Base-by-base conservation (phyloP, 805 yeast genomes). In the Lipomyces chichibuensis region DNA sequence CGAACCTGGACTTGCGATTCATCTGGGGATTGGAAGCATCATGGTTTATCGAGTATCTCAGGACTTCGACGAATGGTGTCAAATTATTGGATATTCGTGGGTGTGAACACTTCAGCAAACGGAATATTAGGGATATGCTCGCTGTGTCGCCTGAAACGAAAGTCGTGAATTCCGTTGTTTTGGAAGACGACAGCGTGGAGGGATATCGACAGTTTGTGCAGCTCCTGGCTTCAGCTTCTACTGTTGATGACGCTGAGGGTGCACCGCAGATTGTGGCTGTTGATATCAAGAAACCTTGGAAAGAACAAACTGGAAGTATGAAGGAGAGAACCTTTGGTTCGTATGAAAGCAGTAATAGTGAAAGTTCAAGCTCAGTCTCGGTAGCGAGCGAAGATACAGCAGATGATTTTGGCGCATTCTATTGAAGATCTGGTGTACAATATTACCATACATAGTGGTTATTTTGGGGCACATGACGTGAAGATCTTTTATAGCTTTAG, bases 101-200 rank as follows among this genome's bases (percentile, higher is more conserved):
- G 17, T 62, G 65, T 49, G 65, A 62, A 27, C 65, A 57, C n/a
- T 46, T 62, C 51, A 62, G 57, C 23, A 57, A 56, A 20, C 23
- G 37, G 25, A 60, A 57, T 29, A 14, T 62, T 14, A 25, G 33
- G 13, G 37, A 46, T 25, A 32, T 62, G 65, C 46, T 14, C n/a
- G 49, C 14, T 29, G 25, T 56, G 20, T 43, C 65, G 20, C 65
- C 61, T 2, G 27, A 20, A 7, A 46, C 65, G 23, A 32, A 11
- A 17, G 27, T 62, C 9, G n/a, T 32, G 37, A 37, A 56, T 23
- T 54, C 65, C n/a, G 61, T 35, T 6, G 20, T 62, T 20, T 60
- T 62, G 7, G 61, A 57, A 23, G 65, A 62, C 32, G 65, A 62
- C 17, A 29, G 61, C 6, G 29, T 62, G 11, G 60, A 46, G 29